Evolutionary conservation across 352 stramenopile genomes (phyloP), one percentile per base, ranked within the genome.

Genomic region (Globisporangium megalacanthum): DNA sequence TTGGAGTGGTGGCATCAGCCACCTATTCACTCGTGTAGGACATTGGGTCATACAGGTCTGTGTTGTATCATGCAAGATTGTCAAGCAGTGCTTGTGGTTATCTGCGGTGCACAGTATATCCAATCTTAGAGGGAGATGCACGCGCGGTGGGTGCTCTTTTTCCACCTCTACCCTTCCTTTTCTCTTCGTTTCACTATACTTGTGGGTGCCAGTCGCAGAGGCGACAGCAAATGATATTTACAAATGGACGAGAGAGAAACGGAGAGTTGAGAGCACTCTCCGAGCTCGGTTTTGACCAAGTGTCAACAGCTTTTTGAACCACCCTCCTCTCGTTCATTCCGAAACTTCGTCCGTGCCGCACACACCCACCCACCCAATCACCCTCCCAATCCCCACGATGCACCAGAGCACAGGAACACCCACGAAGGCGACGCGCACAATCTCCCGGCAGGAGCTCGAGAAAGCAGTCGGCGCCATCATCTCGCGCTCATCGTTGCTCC

Each of bases 401-500:
- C 49, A 57, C 49, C 39, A 62, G 14, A 11, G 19, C 41, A 50
- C 56, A 19, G 10, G 46, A 25, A 11, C 48, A 2, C 36, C 31
- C 39, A 53, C 49, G 49, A 62, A 57, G 41, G 29, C n/a, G 31
- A 52, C 42, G 31, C 57, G 57, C 50, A 63, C 57, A 41, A 63
- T 63, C 50, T 63, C 57, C 15, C 57, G 57, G 31, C 57, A 56
- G 33, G 57, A 63, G 50, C 49, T 63, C 31, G 57, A 63, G 49
- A 63, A 63, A 29, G 57, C 57, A 3, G 57, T 63, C 19, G 57
- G 57, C 22, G 49, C 57, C 31, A 63, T 63, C 49, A 63, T 63
- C 42, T 63, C 57, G 57, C 57, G 57, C n/a, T 63, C 57, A 41
- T 63, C 57, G 41, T 58, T 44, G 50, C 57, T 63, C 49, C 57